phyloP scores from a whole-genome alignment of 495 filamentous ascomycete species.

The Trichoderma reesei region DNA sequence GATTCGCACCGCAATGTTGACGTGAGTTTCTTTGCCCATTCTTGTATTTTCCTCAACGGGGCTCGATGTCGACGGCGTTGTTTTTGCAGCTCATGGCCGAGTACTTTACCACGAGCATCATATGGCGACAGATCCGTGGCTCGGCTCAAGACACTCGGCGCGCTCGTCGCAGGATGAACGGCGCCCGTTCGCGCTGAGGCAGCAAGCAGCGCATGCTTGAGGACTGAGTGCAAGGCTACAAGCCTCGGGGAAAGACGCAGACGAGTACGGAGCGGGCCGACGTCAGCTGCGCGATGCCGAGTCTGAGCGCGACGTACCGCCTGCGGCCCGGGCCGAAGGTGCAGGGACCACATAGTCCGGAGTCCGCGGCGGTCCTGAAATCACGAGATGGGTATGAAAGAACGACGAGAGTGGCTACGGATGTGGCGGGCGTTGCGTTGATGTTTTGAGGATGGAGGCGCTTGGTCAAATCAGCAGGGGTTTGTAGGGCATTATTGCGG shows the following conservation, averaged over 20 bases:
- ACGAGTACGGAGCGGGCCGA: constrained; percentile 54
- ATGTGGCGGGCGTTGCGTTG: constrained; percentile 44
- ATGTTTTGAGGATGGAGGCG: constrained; percentile 37
- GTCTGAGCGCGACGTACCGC: constrained; percentile 47
- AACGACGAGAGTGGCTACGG: constrained; percentile 46
- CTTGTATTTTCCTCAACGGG: constrained; percentile 33
- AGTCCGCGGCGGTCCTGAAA: constrained; percentile 48
- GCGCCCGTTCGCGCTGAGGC: constrained; percentile 49
- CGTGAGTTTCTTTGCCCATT: constrained; percentile 54
- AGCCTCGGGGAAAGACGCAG: constrained; percentile 40
- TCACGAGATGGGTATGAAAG: constrained; percentile 42
- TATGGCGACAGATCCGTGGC: constrained; percentile 55
- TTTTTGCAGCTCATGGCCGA: constrained; percentile 38
- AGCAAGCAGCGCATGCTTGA: constrained; percentile 54
- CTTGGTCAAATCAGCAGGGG: constrained; percentile 29
- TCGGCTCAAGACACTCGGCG: constrained; percentile 57
- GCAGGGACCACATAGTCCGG: constrained; percentile 48
- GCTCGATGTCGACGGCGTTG: constrained; percentile 40
- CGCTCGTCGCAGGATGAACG: constrained; percentile 53
- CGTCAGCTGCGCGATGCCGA: constrained; percentile 55
- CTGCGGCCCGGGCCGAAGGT: constrained; percentile 38
- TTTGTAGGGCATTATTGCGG: constrained; percentile 13
- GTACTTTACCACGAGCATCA: constrained; percentile 42
- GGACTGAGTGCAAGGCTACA: constrained; percentile 49
- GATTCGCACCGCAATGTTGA: constrained; percentile 50